Evolutionary conservation across 805 yeast genomes (phyloP).

Genomic region (Candida argentea): DNA sequence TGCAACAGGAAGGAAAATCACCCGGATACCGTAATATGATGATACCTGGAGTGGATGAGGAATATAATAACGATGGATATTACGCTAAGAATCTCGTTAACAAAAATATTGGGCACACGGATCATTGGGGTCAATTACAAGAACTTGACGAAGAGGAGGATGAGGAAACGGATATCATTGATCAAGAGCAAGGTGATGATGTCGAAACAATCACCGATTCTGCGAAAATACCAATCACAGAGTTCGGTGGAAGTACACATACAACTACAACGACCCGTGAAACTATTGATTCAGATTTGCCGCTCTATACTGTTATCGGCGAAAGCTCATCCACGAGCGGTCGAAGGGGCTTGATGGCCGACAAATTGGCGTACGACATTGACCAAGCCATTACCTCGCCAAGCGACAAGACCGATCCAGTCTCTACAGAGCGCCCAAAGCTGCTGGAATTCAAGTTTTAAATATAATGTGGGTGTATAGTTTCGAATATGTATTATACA

Average conservation of each 20-base stretch:
- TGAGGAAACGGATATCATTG: conserved; percentile 48
- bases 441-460: conserved; percentile 5
- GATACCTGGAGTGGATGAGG: conserved; percentile 38
- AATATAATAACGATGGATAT: conserved; percentile 28
- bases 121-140: conserved; percentile 26
- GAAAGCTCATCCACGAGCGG: conserved; percentile 9
- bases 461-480: background rate
- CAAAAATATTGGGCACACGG: conserved; percentile 4
- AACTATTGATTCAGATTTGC: conserved; percentile 2
- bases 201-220: conserved; percentile 9
- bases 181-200: conserved; percentile 24
- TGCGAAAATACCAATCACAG: conserved; percentile 6
- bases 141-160: conserved; percentile 32
- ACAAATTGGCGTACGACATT: conserved; percentile 8
- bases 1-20: conserved; percentile 70
- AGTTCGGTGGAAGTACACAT: conserved; percentile 4
- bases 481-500: too few species aligned
- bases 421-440: conserved; percentile 1
- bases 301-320: conserved; percentile 14
- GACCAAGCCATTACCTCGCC: conserved; percentile 1
- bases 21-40: conserved; percentile 65
- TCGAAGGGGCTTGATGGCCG: conserved; percentile 5
- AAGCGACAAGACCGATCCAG: conserved; percentile 1
- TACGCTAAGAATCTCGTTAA: conserved; percentile 6
- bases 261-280: background rate